Evolutionary conservation across 2,329 filamentous ascomycete species (phyloP), one percentile per base, ranked within the genome.

Genomic region (Curvularia eragrostidis): DNA sequence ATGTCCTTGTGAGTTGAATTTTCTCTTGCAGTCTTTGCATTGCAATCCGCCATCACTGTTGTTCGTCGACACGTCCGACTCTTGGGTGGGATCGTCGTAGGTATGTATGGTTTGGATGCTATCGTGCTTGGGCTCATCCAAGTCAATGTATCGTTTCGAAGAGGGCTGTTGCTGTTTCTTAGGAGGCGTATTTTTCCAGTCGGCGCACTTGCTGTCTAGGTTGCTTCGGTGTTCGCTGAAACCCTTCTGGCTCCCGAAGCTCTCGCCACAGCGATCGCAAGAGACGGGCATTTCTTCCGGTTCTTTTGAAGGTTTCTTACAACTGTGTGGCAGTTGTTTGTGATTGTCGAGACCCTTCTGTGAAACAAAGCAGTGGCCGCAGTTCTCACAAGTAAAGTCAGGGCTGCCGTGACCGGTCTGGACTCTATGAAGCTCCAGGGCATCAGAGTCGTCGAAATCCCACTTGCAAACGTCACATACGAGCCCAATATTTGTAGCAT

Each of bases 1-100:
- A 6, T 34, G 13, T 9, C 54, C 60, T 43, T 48, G 10, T 10
- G 63, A 70, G 1, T 18, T 13, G 44, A 71, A 75, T 0, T 10
- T n/a, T n/a, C 56, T 62, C 30, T 65, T 66, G 52, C 71, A 75
- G 7, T 50, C 48, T 3, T 48, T 26, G 48, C 71, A 74, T 28
- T 52, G 59, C 10, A 57, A 10, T 4, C 26, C 54, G 9, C 38
- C 41, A 3, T 46, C 39, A 15, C 56, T 62, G 28, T 58, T 36
- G 21, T 63, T 48, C 7, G 52, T 63, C 9, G 59, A 50, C 1
- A 55, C 50, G 10, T 47, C 47, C 5, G 69, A 63, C 0, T 44
- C 24, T 23, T 24, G 34, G 18, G 36, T 21, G 7, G 28, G 19
- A 19, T 59, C 47, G 9, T 42, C 44, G 26, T 65, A 66, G 3